phyloP scores from a whole-genome alignment of 345 rosid genomes.

The Moringa oleifera region DNA sequence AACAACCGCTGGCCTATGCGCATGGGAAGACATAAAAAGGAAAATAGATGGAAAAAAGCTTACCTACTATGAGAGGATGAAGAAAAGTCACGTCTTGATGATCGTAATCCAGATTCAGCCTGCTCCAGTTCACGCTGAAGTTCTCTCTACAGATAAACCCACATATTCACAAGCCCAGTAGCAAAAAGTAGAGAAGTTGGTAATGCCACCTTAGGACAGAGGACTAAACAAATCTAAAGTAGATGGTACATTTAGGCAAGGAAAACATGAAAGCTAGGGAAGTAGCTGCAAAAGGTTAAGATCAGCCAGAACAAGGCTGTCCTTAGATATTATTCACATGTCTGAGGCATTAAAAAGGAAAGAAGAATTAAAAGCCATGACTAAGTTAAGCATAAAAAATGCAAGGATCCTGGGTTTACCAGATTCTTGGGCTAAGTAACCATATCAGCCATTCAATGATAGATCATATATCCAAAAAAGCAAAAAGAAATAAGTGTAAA shows the following conservation, averaged over 20 bases:
- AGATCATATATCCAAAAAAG: background rate
- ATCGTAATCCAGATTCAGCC: slow-evolving; percentile 66
- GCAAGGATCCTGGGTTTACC: background rate
- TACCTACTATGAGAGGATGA: slow-evolving; percentile 57
- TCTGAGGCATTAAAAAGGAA: no score
- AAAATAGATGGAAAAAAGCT: background rate
- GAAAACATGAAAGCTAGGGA: background rate
- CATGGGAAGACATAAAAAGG: no score
- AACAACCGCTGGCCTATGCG: no score
- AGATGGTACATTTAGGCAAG: background rate
- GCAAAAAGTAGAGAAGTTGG: background rate
- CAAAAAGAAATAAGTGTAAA: background rate
- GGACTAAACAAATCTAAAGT: background rate
- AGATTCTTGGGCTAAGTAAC: background rate
- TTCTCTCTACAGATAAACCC: slow-evolving; percentile 53
- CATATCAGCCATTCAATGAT: background rate
- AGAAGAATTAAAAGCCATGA: background rate
- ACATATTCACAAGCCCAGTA: slow-evolving; percentile 1
- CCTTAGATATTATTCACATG: background rate
- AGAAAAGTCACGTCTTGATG: slow-evolving; percentile 63
- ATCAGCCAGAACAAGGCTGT: no score
- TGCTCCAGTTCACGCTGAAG: slow-evolving; percentile 85
- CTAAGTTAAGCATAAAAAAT: background rate
- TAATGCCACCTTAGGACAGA: slow-evolving; percentile 4
- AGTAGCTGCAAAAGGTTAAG: background rate